These are phyloP conservation scores for Fagopyrum tataricum DNA, from an alignment of 148 eudicot genomes.

Conservation along the genomic window DNA sequence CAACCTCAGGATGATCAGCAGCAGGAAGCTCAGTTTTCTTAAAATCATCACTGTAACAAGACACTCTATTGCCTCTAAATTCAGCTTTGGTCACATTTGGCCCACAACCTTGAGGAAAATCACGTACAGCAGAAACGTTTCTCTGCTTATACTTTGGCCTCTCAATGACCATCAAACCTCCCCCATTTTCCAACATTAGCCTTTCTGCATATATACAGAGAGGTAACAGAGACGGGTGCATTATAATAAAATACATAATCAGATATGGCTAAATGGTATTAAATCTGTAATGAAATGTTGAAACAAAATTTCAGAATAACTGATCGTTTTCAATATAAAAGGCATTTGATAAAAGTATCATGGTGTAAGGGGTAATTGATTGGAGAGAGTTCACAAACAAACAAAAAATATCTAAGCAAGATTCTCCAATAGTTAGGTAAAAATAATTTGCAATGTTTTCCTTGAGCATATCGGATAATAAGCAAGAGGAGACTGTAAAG, in stretches of 20 bases:
- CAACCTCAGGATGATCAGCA: neutral
- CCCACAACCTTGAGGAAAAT: slow-evolving; percentile 73
- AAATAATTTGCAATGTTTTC: too few relatives aligned
- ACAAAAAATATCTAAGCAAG: too few relatives aligned
- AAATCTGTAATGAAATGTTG: neutral
- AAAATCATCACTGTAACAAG: neutral
- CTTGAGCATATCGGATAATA: too few relatives aligned
- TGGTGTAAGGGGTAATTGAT: neutral
- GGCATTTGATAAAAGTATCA: neutral
- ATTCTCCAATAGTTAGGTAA: too few relatives aligned
- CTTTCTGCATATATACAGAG: slow-evolving; percentile 15
- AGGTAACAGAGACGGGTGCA: neutral
- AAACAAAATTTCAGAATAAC: neutral
- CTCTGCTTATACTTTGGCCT: slow-evolving; percentile 46
- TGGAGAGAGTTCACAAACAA: neutral
- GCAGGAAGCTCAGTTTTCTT: neutral
- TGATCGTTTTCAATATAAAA: neutral
- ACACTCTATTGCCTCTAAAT: neutral
- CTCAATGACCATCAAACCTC: slow-evolving; percentile 14
- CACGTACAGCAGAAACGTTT: slow-evolving; percentile 55
- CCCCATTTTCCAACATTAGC: slow-evolving; percentile 29
- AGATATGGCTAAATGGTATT: neutral
- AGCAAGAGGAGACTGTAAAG: too few relatives aligned
- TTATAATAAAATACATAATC: neutral
- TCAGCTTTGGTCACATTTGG: slow-evolving; percentile 22